Conservation (phyloP, 2,329 filamentous ascomycete genomes). For the Colletotrichum trifolii region DNA sequence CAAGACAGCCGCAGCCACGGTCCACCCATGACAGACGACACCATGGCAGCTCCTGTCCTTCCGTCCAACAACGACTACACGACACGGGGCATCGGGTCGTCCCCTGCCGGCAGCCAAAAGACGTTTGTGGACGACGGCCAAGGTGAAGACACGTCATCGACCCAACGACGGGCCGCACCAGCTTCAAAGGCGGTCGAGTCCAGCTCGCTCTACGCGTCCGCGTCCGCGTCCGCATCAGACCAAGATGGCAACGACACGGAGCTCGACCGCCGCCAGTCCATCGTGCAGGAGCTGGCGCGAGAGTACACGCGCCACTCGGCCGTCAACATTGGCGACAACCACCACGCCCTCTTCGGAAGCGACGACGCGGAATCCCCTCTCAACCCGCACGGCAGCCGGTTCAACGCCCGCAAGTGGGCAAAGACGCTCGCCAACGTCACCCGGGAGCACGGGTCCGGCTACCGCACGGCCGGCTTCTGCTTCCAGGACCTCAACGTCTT, state of each 20-base stretch:
- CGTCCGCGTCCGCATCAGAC: conserved; percentile 24
- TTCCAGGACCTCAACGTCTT: conserved; percentile 57
- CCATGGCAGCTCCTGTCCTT: conserved; percentile 17
- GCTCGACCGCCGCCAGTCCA: conserved; percentile 38
- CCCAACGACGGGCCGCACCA: conserved; percentile 1
- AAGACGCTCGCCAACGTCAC: conserved; percentile 42
- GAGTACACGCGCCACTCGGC: conserved; percentile 39
- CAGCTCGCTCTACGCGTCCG: conserved; percentile 11
- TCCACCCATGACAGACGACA: background rate
- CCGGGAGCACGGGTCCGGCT: conserved; percentile 42
- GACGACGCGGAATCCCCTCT: conserved; percentile 55
- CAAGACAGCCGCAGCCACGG: background rate
- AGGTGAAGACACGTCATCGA: conserved; percentile 2
- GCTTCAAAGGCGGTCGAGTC: background rate
- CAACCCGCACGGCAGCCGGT: conserved; percentile 61
- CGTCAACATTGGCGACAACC: conserved; percentile 40
- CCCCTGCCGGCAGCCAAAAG: conserved; percentile 33
- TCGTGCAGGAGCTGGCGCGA: conserved; percentile 40
- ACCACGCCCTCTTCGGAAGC: conserved; percentile 40
- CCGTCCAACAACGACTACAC: conserved; percentile 20
- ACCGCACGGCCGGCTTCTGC: conserved; percentile 46
- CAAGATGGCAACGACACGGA: conserved; percentile 34
- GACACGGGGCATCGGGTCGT: conserved; percentile 1
- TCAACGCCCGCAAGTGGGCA: conserved; percentile 57
- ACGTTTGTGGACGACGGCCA: conserved; percentile 24